These are phyloP conservation scores for Penicillium sp. DNA, from an alignment of 2,329 filamentous ascomycete species.

Conservation along the genomic window DNA sequence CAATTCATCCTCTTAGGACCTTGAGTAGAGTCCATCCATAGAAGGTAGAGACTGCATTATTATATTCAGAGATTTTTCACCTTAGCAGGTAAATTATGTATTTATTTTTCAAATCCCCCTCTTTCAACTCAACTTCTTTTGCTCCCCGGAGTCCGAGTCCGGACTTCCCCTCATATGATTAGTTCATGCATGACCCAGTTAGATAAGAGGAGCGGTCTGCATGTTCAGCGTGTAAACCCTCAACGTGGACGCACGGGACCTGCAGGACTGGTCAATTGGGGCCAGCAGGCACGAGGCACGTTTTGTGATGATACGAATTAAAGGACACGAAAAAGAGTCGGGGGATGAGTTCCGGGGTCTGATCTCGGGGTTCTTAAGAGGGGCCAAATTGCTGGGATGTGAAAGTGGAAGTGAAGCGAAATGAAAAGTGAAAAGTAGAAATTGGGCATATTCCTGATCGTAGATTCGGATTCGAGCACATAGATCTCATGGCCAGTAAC, in stretches of 20 bases:
- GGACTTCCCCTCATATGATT: neutral
- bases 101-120: neutral
- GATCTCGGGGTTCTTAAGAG: neutral
- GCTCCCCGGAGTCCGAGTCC: neutral
- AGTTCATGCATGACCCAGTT: neutral
- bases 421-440: neutral
- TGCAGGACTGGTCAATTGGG: slow-evolving; percentile 3
- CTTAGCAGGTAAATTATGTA: neutral
- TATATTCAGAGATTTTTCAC: neutral
- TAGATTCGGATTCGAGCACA: slow-evolving; percentile 1
- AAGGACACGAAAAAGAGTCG: neutral
- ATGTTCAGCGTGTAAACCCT: neutral
- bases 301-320: neutral
- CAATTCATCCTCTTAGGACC: neutral
- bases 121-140: neutral
- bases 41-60: neutral
- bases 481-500: slow-evolving; percentile 2
- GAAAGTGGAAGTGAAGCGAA: neutral
- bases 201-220: slow-evolving; percentile 11
- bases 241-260: slow-evolving; percentile 1
- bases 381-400: neutral
- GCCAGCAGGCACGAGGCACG: neutral
- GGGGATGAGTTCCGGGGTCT: neutral
- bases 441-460: neutral
- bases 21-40: neutral